Evolutionary conservation across 306 rosid species (phyloP).

Genomic region (Gastrolobium bilobum): DNA sequence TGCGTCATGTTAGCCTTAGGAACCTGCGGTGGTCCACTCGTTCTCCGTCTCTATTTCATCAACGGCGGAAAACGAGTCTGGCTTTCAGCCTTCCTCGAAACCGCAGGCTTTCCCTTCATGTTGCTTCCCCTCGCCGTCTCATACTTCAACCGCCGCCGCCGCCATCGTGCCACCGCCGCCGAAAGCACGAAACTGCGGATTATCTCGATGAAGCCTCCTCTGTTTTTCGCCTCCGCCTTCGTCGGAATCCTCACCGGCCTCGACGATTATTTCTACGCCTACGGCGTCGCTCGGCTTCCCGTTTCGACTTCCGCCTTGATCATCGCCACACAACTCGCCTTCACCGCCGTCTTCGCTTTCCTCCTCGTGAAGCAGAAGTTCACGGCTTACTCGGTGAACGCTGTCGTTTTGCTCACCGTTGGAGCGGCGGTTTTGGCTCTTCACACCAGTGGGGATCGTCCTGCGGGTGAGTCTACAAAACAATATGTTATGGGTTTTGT

Average conservation of each 20-base stretch:
- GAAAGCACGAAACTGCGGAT: not conserved
- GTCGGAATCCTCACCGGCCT: slow-evolving; percentile 72
- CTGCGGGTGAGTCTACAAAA: slow-evolving; percentile 64
- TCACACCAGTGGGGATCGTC: slow-evolving; percentile 71
- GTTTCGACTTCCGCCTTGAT: slow-evolving; percentile 74
- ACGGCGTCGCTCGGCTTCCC: slow-evolving; percentile 70
- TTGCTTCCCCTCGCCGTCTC: slow-evolving; percentile 56
- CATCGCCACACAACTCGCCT: slow-evolving; percentile 71
- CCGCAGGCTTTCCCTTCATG: slow-evolving; percentile 78
- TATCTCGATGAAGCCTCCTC: slow-evolving; percentile 54
- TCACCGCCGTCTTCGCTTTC: slow-evolving; percentile 70
- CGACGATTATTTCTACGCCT: slow-evolving; percentile 74
- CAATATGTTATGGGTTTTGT: slow-evolving; percentile 70
- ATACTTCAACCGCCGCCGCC: slow-evolving; percentile 58
- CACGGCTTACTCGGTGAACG: slow-evolving; percentile 67
- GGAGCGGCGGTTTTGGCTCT: slow-evolving; percentile 79
- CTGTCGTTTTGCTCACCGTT: slow-evolving; percentile 64
- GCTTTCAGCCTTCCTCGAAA: slow-evolving; percentile 73
- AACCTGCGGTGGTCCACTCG: slow-evolving; percentile 69
- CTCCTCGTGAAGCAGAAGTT: slow-evolving; percentile 67
- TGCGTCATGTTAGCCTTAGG: slow-evolving; percentile 58
- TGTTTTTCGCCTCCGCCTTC: slow-evolving; percentile 55
- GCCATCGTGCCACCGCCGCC: not conserved
- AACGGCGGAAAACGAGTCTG: slow-evolving; percentile 81
- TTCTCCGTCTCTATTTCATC: slow-evolving; percentile 78